Conservation (phyloP, 2,329 filamentous ascomycete genomes). For the Tolypocladium capitatum region DNA sequence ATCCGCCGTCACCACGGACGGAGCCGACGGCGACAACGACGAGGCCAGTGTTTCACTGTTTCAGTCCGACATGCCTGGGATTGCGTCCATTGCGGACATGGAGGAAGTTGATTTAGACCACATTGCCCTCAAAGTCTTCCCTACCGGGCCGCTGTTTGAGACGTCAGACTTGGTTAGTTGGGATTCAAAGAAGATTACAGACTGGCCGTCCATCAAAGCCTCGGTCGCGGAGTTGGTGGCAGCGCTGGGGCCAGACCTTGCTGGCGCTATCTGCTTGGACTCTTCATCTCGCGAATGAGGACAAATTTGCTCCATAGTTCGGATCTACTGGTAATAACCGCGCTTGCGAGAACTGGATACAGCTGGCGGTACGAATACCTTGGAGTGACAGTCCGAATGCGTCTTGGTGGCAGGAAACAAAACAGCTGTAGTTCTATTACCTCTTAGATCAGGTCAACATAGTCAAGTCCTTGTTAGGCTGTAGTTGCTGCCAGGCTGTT, state of each 20-base stretch:
- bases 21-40: slow-evolving; percentile 7
- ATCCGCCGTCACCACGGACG: slow-evolving; percentile 1
- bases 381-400: background rate
- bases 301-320: background rate
- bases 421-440: background rate
- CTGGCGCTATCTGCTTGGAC: slow-evolving; percentile 44
- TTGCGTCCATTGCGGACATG: slow-evolving; percentile 42
- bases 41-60: slow-evolving; percentile 33
- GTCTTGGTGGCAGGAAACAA: background rate
- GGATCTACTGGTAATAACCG: background rate
- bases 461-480: rapidly evolving
- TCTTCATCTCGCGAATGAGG: background rate
- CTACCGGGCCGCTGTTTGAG: slow-evolving; percentile 23
- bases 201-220: slow-evolving; percentile 41
- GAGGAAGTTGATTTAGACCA: slow-evolving; percentile 41
- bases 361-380: background rate
- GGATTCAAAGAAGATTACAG: slow-evolving; percentile 36
- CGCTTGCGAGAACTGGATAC: background rate
- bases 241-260: slow-evolving; percentile 47
- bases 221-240: slow-evolving; percentile 55
- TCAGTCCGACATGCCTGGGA: slow-evolving; percentile 51
- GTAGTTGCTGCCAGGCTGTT: background rate
- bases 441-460: too few species aligned
- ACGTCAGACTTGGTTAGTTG: slow-evolving; percentile 44
- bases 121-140: slow-evolving; percentile 39